A percentile compares a stretch with the other conserved stretches of the same genome.
Conservation (phyloP, 176 grass and related monocot genomes). For the Oryza rufipogon region DNA sequence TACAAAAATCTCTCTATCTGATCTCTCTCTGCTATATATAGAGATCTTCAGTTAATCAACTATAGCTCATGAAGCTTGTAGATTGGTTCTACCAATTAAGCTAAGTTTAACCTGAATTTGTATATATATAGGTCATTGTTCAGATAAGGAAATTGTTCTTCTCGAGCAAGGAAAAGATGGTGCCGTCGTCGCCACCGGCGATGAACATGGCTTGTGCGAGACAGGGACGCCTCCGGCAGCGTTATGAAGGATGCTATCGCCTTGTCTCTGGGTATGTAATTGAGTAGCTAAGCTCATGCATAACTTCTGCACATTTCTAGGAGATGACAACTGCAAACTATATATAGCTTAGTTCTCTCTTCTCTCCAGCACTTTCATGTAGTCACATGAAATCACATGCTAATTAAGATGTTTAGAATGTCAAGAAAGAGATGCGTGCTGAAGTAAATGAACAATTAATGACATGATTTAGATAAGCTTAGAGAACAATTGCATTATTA, state of each 20-base stretch:
- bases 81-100: slow-evolving; percentile 17
- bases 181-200: background rate
- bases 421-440: background rate
- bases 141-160: slow-evolving; percentile 24
- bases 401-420: background rate
- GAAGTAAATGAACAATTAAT: background rate
- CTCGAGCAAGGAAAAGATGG: slow-evolving; percentile 32
- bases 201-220: slow-evolving; percentile 34
- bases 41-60: background rate
- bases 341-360: background rate
- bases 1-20: background rate
- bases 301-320: background rate
- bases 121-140: slow-evolving; percentile 35
- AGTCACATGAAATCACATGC: slow-evolving; percentile 38
- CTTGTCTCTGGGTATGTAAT: slow-evolving; percentile 57
- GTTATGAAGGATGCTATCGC: slow-evolving; percentile 64
- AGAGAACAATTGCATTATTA: background rate
- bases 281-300: background rate
- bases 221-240: slow-evolving; percentile 57
- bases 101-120: slow-evolving; percentile 16
- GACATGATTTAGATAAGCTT: background rate
- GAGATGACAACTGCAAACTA: background rate
- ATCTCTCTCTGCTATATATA: background rate
- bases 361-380: background rate
- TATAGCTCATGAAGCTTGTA: background rate